Percentiles rank a stretch among this genome's conserved stretches.
Evolutionary conservation across 169 alveolate species (phyloP).

Genomic region (Cryptosporidium tyzzeri): DNA sequence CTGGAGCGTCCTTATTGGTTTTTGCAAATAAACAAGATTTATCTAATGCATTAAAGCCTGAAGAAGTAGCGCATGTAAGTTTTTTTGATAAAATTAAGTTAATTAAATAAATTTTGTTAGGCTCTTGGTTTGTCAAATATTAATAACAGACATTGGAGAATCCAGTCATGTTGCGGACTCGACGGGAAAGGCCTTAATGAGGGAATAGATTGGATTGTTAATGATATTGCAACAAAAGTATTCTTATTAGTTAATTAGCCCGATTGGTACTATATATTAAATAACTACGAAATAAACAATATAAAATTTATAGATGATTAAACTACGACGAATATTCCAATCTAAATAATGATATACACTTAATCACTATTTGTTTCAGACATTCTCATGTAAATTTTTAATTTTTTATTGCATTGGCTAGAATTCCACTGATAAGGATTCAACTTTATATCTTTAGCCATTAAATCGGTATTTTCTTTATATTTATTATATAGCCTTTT

Average conservation of each 20-base stretch:
- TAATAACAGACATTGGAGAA: conserved; percentile 93
- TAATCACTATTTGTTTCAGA: not conserved
- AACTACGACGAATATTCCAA: not conserved
- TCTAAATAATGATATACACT: not conserved
- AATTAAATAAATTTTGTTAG: conserved; percentile 44
- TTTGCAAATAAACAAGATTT: conserved; percentile 97
- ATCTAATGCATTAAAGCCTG: conserved; percentile 90
- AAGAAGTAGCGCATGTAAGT: conserved; percentile 82
- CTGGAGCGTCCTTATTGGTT: conserved; percentile 85
- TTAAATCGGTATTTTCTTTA: conserved; percentile 9
- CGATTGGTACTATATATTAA: conserved; percentile 5
- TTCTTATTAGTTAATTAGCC: conserved; percentile 78
- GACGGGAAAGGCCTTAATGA: conserved; percentile 94
- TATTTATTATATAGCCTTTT: conserved; percentile 18
- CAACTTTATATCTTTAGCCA: conserved; percentile 44
- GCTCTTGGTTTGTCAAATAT: conserved; percentile 26
- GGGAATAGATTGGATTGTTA: conserved; percentile 95
- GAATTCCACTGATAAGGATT: conserved; percentile 74
- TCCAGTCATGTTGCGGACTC: conserved; percentile 92
- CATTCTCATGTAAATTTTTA: conserved; percentile 29
- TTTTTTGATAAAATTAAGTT: conserved; percentile 19
- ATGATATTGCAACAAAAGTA: conserved; percentile 92
- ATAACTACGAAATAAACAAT: not conserved
- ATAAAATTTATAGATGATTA: not conserved
- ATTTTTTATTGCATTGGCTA: conserved; percentile 37